phyloP scores from a whole-genome alignment of 1,284 basidiomycete genomes.

The Cystobasidium pallidum region DNA sequence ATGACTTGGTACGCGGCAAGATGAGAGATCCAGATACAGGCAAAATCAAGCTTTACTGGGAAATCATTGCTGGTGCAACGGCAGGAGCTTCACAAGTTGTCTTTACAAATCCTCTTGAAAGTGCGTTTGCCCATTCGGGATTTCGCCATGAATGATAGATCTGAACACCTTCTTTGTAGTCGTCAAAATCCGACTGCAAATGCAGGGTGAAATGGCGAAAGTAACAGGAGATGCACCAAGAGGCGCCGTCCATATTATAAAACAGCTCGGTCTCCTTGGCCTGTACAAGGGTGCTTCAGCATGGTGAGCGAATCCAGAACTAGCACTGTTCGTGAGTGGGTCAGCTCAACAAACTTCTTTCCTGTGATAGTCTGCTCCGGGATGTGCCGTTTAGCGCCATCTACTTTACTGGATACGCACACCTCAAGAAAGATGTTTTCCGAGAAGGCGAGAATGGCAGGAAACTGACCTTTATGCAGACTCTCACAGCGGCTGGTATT shows the following conservation, averaged over 20 bases:
- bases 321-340: too few relatives aligned
- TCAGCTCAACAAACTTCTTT: not conserved
- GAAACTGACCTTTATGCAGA: slow-evolving; percentile 86
- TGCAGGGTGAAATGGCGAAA: slow-evolving; percentile 92
- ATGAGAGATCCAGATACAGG: slow-evolving; percentile 94
- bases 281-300: slow-evolving; percentile 89
- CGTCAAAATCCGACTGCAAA: slow-evolving; percentile 94
- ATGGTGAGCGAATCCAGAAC: slow-evolving; percentile 60
- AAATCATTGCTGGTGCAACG: slow-evolving; percentile 85
- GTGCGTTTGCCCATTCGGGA: slow-evolving; percentile 44
- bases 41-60: slow-evolving; percentile 81
- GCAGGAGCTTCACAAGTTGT: slow-evolving; percentile 98
- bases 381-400: slow-evolving; percentile 83
- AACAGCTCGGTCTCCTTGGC: slow-evolving; percentile 86
- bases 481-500: slow-evolving; percentile 75
- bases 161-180: slow-evolving; percentile 53
- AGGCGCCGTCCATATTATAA: slow-evolving; percentile 89
- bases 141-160: not conserved
- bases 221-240: slow-evolving; percentile 72
- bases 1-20: slow-evolving; percentile 83
- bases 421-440: slow-evolving; percentile 85
- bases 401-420: slow-evolving; percentile 62
- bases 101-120: slow-evolving; percentile 91
- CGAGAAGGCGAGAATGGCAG: slow-evolving; percentile 95
- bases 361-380: slow-evolving; percentile 61